phyloP scores from a whole-genome alignment of 441 rosid species.

The Codiaeum variegatum region DNA sequence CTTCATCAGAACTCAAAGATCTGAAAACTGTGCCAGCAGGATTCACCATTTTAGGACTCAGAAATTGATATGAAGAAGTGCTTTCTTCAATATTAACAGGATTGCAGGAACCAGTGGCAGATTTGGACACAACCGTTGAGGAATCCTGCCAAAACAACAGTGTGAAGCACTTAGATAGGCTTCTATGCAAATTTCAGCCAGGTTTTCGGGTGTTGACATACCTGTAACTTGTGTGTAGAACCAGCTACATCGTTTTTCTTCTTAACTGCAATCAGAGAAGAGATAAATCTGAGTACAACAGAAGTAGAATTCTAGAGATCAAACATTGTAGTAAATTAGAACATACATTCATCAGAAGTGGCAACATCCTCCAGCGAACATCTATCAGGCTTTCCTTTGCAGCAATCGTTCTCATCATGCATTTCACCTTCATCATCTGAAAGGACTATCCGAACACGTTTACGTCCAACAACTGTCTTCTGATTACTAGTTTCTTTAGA shows the following conservation, averaged over 20 bases:
- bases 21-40: conserved; percentile 33
- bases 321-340: conserved; percentile 18
- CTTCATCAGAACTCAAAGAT: conserved; percentile 39
- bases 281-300: conserved; percentile 22
- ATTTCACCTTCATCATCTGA: conserved; percentile 88
- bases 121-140: conserved; percentile 30
- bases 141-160: conserved; percentile 38
- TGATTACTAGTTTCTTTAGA: conserved; percentile 43
- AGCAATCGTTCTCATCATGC: conserved; percentile 35
- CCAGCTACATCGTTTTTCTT: conserved; percentile 26
- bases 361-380: conserved; percentile 37
- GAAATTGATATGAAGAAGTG: conserved; percentile 50
- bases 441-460: conserved; percentile 63
- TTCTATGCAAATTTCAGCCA: background rate
- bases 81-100: conserved; percentile 62
- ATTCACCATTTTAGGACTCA: conserved; percentile 34
- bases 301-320: conserved; percentile 17
- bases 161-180: conserved; percentile 10
- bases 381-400: conserved; percentile 29
- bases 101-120: conserved; percentile 34
- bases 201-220: conserved; percentile 21
- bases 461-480: conserved; percentile 56
- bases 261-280: conserved; percentile 35
- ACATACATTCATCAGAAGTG: conserved; percentile 53
- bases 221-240: conserved; percentile 32